Evolutionary conservation across 2,329 filamentous ascomycete species (phyloP).

Genomic region (Grosmannia clavigera): DNA sequence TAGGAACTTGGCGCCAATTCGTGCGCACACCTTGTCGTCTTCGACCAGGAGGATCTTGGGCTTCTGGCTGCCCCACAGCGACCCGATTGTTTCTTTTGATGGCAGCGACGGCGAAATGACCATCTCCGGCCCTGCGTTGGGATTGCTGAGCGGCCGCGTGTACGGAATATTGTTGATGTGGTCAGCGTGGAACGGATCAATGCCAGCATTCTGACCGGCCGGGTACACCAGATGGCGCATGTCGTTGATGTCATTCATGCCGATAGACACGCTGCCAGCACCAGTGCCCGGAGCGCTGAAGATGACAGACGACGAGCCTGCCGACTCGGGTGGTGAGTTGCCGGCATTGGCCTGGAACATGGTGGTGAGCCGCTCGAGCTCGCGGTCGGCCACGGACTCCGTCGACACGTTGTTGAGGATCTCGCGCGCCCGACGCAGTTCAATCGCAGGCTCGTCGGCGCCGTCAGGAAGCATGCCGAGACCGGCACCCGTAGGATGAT

Average conservation of each 20-base stretch:
- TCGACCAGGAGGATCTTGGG: slow-evolving; percentile 87
- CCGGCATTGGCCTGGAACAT: slow-evolving; percentile 32
- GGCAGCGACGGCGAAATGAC: slow-evolving; percentile 22
- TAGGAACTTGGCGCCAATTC: slow-evolving; percentile 57
- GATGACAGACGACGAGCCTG: slow-evolving; percentile 36
- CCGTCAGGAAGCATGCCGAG: slow-evolving; percentile 31
- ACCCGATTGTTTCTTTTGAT: slow-evolving; percentile 24
- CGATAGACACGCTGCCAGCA: slow-evolving; percentile 19
- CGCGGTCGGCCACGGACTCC: slow-evolving; percentile 39
- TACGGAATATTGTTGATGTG: slow-evolving; percentile 94
- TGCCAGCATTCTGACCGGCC: slow-evolving; percentile 79
- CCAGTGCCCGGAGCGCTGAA: slow-evolving; percentile 34
- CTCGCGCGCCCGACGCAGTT: slow-evolving; percentile 44
- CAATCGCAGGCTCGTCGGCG: slow-evolving; percentile 33
- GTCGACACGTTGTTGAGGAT: slow-evolving; percentile 39
- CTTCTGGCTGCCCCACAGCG: slow-evolving; percentile 46
- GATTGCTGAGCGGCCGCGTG: slow-evolving; percentile 54
- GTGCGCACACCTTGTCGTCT: slow-evolving; percentile 56
- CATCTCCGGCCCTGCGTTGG: slow-evolving; percentile 28
- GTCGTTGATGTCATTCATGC: slow-evolving; percentile 43
- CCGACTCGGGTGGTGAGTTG: slow-evolving; percentile 38
- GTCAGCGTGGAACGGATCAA: slow-evolving; percentile 88
- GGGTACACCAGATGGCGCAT: slow-evolving; percentile 70
- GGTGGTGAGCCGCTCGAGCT: slow-evolving; percentile 42
- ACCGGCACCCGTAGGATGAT: slow-evolving; percentile 17